Percentiles rank a stretch among this genome's conserved stretches.
These are phyloP conservation scores for Lizonia empirigonia DNA, from an alignment of 2,329 filamentous ascomycete species.

Conservation along the genomic window DNA sequence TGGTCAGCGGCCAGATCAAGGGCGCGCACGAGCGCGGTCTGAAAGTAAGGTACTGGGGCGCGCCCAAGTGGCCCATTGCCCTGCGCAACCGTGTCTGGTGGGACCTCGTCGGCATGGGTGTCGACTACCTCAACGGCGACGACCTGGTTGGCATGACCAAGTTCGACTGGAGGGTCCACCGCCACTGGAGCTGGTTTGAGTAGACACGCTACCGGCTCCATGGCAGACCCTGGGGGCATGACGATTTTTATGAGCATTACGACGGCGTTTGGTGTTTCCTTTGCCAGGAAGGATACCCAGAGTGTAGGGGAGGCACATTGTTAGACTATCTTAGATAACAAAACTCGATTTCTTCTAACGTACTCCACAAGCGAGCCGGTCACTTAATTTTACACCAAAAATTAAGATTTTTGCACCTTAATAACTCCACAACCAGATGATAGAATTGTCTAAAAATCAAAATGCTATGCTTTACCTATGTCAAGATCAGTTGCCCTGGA, in stretches of 20 bases:
- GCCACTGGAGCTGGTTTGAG: slow-evolving; percentile 33
- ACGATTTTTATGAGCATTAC: slow-evolving; percentile 7
- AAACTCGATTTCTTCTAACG: too few species aligned
- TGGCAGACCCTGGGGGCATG: not conserved
- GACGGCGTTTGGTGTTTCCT: slow-evolving; percentile 6
- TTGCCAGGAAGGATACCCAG: not conserved
- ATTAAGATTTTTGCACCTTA: too few species aligned
- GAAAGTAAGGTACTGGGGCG: slow-evolving; percentile 63
- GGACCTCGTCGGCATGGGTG: slow-evolving; percentile 59
- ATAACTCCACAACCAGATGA: too few species aligned
- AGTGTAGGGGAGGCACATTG: not conserved
- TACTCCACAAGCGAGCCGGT: too few species aligned
- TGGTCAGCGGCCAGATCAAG: slow-evolving; percentile 58
- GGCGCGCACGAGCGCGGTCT: slow-evolving; percentile 59
- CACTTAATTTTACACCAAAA: too few species aligned
- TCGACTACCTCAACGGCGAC: slow-evolving; percentile 64
- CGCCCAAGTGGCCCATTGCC: slow-evolving; percentile 61
- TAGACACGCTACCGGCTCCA: too few species aligned
- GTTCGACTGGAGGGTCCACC: slow-evolving; percentile 53
- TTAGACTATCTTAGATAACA: too few species aligned
- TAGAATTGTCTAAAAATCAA: too few species aligned
- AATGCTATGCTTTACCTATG: too few species aligned
- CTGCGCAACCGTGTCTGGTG: slow-evolving; percentile 62
- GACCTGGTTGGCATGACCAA: slow-evolving; percentile 57
- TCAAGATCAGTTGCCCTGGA: too few species aligned